Base-by-base conservation (phyloP, 257 asterid species). In the Mentha longifolia region DNA sequence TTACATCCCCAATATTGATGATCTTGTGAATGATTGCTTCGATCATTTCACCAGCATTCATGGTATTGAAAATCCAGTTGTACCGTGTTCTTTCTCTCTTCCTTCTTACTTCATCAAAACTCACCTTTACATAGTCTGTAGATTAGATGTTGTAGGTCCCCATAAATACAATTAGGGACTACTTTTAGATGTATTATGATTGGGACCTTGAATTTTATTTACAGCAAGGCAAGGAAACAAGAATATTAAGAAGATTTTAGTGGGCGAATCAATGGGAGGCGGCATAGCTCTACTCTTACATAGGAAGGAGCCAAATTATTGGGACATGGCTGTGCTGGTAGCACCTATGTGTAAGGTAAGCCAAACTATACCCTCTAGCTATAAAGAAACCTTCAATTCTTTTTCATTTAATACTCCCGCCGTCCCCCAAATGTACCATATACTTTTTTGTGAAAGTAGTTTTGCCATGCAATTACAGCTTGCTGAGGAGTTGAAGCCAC, bases 251-350 rank as follows among this genome's bases (percentile, higher is more conserved):
- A 85, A 86, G 74, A 81, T 89, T 33, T 71, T 89, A 73, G 50
- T 89, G 86, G 92, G 96, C 72, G 96, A 86, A 75, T 89, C 96
- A 17, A 83, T 82, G 91, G 96, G 96, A 69, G 96, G 93, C n/a
- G 93, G 91, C 0, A 79, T 85, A 6, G 83, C 46, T 20, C 85
- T 89, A 16, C 82, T 82, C 19, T 61, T 86, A 64, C 96, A 89
- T 65, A 80, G 86, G 62, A 85, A 77, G 74, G 82, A 80, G 63
- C 91, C 91, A 46, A 76, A 77, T 28, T 89, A 71, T 55, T 89
- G 96, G 96, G 91, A 86, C 74, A 88, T 86, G 76, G 89, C 86
- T 5, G 76, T 89, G 47, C 72, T 89, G 39, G 70, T 89, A 31
- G 92, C 96, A 42, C 96, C 96, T 10, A 81, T 85, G 89, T 83